These are phyloP conservation scores for Capsella rubella DNA, from an alignment of 441 rosid genomes.

Conservation along the genomic window DNA sequence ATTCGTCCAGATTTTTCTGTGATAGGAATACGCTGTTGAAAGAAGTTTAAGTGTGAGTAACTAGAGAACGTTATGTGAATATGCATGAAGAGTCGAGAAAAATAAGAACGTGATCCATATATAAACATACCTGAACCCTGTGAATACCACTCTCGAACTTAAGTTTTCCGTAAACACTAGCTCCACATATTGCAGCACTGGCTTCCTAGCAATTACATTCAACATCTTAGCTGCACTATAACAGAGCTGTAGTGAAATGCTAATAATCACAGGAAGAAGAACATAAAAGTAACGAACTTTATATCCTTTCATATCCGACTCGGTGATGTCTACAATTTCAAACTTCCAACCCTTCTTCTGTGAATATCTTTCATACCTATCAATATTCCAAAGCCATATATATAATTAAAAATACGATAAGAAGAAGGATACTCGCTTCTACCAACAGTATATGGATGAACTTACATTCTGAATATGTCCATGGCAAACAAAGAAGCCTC, in stretches of 20 bases:
- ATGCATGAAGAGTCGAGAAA: slow-evolving; percentile 2
- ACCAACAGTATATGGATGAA: slow-evolving; percentile 20
- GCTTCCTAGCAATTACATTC: slow-evolving; percentile 74
- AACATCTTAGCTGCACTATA: slow-evolving; percentile 35
- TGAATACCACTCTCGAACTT: slow-evolving; percentile 99
- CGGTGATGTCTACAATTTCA: slow-evolving; percentile 76
- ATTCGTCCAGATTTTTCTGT: slow-evolving; percentile 94
- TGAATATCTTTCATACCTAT: slow-evolving; percentile 93
- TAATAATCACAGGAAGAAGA: slow-evolving; percentile 3
- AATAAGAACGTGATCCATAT: slow-evolving; percentile 5
- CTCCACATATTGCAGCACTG: slow-evolving; percentile 88
- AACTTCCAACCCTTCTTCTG: slow-evolving; percentile 91
- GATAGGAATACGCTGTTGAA: slow-evolving; percentile 89
- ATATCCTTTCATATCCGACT: slow-evolving; percentile 90
- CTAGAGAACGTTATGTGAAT: slow-evolving; percentile 18
- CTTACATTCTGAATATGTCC: slow-evolving; percentile 92
- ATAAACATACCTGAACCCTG: slow-evolving; percentile 81
- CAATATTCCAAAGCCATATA: slow-evolving; percentile 27
- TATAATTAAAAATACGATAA: background rate
- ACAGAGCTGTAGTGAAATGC: slow-evolving; percentile 7
- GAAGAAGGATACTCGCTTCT: slow-evolving; percentile 18
- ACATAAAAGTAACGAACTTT: slow-evolving; percentile 52
- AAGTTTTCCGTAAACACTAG: slow-evolving; percentile 82
- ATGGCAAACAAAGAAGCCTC: slow-evolving; percentile 97
- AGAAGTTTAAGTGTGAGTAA: slow-evolving; percentile 36